Evolutionary conservation across 2,329 filamentous ascomycete genomes (phyloP).

Genomic region (Aspergillus jensenii): DNA sequence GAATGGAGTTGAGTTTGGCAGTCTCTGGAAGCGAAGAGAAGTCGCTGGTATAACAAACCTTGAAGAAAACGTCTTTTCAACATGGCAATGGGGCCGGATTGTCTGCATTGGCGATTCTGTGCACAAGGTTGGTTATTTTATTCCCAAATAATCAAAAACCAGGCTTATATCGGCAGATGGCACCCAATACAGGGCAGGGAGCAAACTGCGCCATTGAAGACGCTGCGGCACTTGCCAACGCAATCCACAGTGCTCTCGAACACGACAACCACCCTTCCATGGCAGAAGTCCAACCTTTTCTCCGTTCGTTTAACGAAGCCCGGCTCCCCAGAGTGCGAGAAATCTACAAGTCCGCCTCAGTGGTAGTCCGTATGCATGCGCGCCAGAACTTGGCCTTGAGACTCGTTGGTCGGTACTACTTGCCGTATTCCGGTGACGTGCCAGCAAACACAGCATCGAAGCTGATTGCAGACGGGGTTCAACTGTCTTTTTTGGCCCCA

Average conservation of each 20-base stretch:
- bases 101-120: constrained; percentile 24
- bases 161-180: constrained; percentile 21
- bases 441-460: constrained; percentile 15
- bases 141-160: no score
- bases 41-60: constrained; percentile 13
- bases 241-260: background rate
- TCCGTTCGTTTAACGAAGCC: constrained; percentile 3
- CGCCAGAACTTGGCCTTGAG: constrained; percentile 13
- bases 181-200: constrained; percentile 36
- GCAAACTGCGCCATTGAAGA: constrained; percentile 42
- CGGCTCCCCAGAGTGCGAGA: constrained; percentile 8
- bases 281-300: background rate
- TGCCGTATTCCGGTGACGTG: constrained; percentile 13
- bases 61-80: constrained; percentile 22
- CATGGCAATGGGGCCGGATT: constrained; percentile 22
- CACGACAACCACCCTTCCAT: background rate
- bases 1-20: constrained; percentile 9
- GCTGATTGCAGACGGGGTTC: constrained; percentile 10
- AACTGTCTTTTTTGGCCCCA: constrained; percentile 2
- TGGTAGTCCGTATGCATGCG: constrained; percentile 14
- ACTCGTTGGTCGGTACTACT: constrained; percentile 15
- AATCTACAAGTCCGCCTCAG: constrained; percentile 8
- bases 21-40: constrained; percentile 20
- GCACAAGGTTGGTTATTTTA: constrained; percentile 18
- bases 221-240: constrained; percentile 23